These are phyloP conservation scores for Pleomassaria siparia DNA, from an alignment of 2,329 filamentous ascomycete species.

Conservation along the genomic window DNA sequence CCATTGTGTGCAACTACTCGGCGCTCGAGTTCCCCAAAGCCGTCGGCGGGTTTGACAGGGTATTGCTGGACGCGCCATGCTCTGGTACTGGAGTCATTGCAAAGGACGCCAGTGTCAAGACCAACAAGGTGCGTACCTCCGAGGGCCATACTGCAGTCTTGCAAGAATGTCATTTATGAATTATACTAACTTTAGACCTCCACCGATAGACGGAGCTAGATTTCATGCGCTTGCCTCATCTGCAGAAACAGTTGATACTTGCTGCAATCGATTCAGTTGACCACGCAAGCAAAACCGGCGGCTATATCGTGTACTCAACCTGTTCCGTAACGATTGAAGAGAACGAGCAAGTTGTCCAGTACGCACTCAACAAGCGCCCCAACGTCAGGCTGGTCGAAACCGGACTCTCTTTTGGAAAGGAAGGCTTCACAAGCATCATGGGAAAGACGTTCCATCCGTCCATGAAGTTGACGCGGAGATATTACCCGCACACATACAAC, in stretches of 20 bases:
- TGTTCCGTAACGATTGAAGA: conserved; percentile 94
- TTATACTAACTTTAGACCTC: too few relatives aligned
- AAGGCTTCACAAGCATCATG: conserved; percentile 88
- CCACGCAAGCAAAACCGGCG: conserved; percentile 86
- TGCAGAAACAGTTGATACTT: conserved; percentile 91
- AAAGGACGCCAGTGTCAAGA: conserved; percentile 96
- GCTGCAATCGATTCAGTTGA: conserved; percentile 94
- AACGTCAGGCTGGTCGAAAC: conserved; percentile 95
- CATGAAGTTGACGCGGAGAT: conserved; percentile 63
- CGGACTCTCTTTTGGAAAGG: conserved; percentile 83
- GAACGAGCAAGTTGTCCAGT: conserved; percentile 91
- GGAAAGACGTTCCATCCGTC: conserved; percentile 88
- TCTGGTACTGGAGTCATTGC: conserved; percentile 96
- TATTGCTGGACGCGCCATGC: conserved; percentile 92
- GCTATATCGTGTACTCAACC: conserved; percentile 95
- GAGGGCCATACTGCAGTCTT: too few relatives aligned
- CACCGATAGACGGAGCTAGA: conserved; percentile 90
- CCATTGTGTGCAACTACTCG: conserved; percentile 93
- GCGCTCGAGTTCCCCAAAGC: conserved; percentile 91
- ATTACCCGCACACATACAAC: conserved; percentile 42
- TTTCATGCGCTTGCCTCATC: conserved; percentile 89
- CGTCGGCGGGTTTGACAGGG: conserved; percentile 93
- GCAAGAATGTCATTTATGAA: too few relatives aligned
- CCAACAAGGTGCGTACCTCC: too few relatives aligned
- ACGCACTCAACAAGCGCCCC: conserved; percentile 84